Evolutionary conservation across 495 filamentous ascomycete species (phyloP).

Genomic region (Aspergillus funiculosus): DNA sequence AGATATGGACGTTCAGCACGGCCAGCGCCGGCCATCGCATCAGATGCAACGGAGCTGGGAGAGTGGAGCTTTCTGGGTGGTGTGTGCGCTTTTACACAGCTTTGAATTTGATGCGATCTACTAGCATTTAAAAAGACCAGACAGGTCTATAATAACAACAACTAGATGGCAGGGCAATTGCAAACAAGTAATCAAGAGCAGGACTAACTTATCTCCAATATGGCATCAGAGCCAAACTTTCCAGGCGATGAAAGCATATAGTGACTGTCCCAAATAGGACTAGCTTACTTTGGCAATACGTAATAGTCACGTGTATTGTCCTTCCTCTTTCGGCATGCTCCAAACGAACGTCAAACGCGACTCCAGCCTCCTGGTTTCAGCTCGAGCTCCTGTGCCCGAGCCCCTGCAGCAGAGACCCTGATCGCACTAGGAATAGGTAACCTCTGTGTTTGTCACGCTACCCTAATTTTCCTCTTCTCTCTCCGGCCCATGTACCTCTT

Average conservation of each 20-base stretch:
- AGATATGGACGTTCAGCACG: too few species aligned
- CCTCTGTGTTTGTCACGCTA: slow-evolving; percentile 12
- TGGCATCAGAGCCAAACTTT: too few species aligned
- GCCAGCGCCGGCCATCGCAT: too few species aligned
- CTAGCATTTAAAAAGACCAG: too few species aligned
- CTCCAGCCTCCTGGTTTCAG: slow-evolving; percentile 27
- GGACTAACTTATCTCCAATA: too few species aligned
- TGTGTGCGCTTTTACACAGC: too few species aligned
- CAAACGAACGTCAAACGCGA: slow-evolving; percentile 29
- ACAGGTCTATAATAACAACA: too few species aligned
- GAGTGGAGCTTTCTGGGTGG: too few species aligned
- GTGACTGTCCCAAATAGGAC: slow-evolving; percentile 10
- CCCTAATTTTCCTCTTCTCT: neutral
- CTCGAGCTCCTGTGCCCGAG: slow-evolving; percentile 22
- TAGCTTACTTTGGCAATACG: neutral
- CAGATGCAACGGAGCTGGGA: too few species aligned
- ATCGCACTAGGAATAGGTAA: slow-evolving; percentile 10
- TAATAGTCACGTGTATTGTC: slow-evolving; percentile 14
- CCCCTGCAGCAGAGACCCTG: slow-evolving; percentile 10
- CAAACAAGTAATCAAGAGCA: too few species aligned
- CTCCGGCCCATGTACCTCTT: neutral
- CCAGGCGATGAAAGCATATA: slow-evolving; percentile 9
- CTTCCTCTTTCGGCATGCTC: slow-evolving; percentile 25
- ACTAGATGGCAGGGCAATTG: too few species aligned
- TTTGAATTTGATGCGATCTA: too few species aligned